Conservation (phyloP, 192 early-diverging fungal species). For the Gaertneriomyces sp. region DNA sequence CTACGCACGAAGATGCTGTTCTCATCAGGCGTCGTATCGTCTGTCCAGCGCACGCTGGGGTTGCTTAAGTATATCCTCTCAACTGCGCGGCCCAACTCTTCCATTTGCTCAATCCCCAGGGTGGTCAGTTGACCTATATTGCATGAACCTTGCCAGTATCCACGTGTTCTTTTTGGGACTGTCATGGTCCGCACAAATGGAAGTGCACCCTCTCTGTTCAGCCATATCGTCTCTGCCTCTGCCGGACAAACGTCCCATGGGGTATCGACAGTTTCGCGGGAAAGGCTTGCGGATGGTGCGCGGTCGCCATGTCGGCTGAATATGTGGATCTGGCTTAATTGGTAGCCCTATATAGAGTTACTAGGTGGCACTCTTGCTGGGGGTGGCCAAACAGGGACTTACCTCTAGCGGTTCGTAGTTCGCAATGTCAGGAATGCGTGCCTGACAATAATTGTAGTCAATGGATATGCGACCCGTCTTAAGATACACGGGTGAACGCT, state of each 20-base stretch:
- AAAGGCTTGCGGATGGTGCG: slow-evolving; percentile 1
- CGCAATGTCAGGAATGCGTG: too few species aligned
- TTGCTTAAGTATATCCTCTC: neutral
- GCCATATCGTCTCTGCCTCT: too few species aligned
- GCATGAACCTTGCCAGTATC: slow-evolving; percentile 8
- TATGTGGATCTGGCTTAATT: neutral
- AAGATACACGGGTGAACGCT: too few species aligned
- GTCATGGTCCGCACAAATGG: too few species aligned
- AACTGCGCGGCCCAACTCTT: neutral
- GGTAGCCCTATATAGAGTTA: too few species aligned
- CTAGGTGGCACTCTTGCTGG: too few species aligned
- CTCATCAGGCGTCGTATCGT: neutral
- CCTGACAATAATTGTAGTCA: too few species aligned
- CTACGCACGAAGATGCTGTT: neutral
- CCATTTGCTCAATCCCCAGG: slow-evolving; percentile 6
- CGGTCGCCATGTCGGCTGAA: slow-evolving; percentile 1
- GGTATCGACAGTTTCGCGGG: neutral
- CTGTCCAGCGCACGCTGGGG: too few species aligned
- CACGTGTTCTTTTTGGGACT: neutral
- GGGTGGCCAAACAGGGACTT: too few species aligned
- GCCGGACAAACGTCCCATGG: neutral
- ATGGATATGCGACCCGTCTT: too few species aligned
- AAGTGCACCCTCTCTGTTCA: too few species aligned
- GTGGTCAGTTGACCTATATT: slow-evolving; percentile 4
- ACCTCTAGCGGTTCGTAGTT: too few species aligned